phyloP scores from a whole-genome alignment of 306 rosid species.

The Casuarina equisetifolia region DNA sequence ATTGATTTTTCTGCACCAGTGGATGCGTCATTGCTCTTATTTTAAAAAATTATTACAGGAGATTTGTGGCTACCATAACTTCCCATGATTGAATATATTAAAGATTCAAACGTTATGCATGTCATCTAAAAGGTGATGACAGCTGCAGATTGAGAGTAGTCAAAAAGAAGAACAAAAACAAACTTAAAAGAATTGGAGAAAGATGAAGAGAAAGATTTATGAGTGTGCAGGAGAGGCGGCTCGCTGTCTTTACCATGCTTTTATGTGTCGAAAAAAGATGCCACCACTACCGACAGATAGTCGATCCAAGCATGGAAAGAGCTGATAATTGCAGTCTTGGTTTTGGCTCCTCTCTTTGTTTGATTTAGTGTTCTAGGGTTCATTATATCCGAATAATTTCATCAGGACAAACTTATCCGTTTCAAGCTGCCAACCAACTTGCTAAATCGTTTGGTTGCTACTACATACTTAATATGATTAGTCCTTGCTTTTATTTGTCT shows the following conservation, averaged over 20 bases:
- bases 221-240: slow-evolving; percentile 17
- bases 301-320: slow-evolving; percentile 5
- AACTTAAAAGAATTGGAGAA: too few species aligned
- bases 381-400: neutral
- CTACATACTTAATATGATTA: too few species aligned
- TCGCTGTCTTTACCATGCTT: slow-evolving; percentile 25
- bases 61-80: neutral
- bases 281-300: slow-evolving; percentile 21
- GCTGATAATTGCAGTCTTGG: neutral
- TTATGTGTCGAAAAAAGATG: slow-evolving; percentile 18
- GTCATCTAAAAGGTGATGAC: neutral
- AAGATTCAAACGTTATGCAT: neutral
- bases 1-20: neutral
- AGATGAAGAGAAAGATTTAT: neutral
- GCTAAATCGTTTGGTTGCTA: neutral
- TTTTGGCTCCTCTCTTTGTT: neutral
- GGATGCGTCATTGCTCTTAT: too few species aligned
- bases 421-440: neutral
- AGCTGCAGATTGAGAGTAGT: slow-evolving; percentile 12
- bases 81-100: neutral
- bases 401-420: neutral
- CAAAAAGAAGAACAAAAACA: slow-evolving; percentile 3
- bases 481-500: too few species aligned
- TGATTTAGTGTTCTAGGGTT: neutral
- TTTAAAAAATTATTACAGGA: neutral